Evolutionary conservation across 495 filamentous ascomycete genomes (phyloP), one percentile per base, ranked within the genome.

Genomic region (Aeminium ludgeri): DNA sequence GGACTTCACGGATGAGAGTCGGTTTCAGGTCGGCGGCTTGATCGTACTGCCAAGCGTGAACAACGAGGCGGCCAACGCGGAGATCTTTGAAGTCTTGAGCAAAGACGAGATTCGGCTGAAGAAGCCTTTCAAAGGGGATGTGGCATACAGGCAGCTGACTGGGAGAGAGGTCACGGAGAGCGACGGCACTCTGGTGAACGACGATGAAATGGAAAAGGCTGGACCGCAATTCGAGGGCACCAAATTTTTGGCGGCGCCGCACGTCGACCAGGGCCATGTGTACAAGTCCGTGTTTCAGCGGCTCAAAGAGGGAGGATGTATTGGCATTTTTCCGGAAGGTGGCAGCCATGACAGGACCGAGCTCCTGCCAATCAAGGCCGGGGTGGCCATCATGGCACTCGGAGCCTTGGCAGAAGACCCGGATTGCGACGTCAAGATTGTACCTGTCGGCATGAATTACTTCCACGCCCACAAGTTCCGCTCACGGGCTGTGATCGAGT

Each of bases 371-470:
- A 64, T 99, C 36, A 99, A 99, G 72, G 91, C 89, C 56, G 89
- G 89, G 56, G 84, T 99, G 38, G 89, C 89, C 36, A 81, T 99
- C 46, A 99, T 99, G 86, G 89, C 89, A 17, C 71, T 99, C 35
- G 89, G 87, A 16, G 82, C 91, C 2, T 67, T 99, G 20, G 82
- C 82, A n/a, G 76, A 80, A 30, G 72, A 84, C 35, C 89, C 86
- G 3, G 69, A 91, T 48, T 94, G 80, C 55, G 86, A 80, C n/a
- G 56, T 99, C 48, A 91, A 83, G 58, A 96, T 99, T 51, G 81
- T 99, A n/a, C 91, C 91, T n/a, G 87, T 85, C 36, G 91, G 91
- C 45, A 96, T 96, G 89, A 99, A 99, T 55, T 99, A 99, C 60
- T 99, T 99, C 62, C 89, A 99, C 60, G 81, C 89, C 3, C 89